These are phyloP conservation scores for Sporothrix protearum DNA, from an alignment of 2,329 filamentous ascomycete species.

Conservation along the genomic window DNA sequence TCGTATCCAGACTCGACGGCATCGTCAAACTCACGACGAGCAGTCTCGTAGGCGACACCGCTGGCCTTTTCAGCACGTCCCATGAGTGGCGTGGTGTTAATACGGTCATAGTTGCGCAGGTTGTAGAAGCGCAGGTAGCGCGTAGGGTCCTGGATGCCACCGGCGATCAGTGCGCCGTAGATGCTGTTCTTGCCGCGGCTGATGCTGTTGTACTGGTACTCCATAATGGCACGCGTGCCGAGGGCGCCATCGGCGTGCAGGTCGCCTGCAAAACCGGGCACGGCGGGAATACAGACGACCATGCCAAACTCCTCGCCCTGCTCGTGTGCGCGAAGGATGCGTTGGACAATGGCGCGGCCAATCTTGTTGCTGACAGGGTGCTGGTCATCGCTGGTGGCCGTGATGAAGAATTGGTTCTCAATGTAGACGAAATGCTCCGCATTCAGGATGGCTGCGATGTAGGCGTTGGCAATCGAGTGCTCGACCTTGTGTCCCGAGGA, in stretches of 20 bases:
- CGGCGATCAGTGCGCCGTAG: slow-evolving; percentile 63
- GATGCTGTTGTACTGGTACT: slow-evolving; percentile 80
- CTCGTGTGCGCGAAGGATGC: slow-evolving; percentile 67
- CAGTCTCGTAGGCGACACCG: slow-evolving; percentile 65
- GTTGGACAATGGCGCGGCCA: slow-evolving; percentile 72
- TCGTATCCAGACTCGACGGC: slow-evolving; percentile 48
- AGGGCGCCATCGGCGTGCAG: slow-evolving; percentile 68
- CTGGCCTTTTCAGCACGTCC: slow-evolving; percentile 56
- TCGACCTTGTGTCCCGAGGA: slow-evolving; percentile 51
- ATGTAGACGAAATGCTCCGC: slow-evolving; percentile 75
- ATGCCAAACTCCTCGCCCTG: slow-evolving; percentile 67
- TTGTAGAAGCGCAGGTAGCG: slow-evolving; percentile 83
- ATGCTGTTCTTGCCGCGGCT: slow-evolving; percentile 74
- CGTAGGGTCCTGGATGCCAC: slow-evolving; percentile 63
- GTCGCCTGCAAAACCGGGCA: slow-evolving; percentile 80
- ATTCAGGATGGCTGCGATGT: slow-evolving; percentile 66
- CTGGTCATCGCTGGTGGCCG: slow-evolving; percentile 67
- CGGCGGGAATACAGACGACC: slow-evolving; percentile 72
- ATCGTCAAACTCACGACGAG: slow-evolving; percentile 60
- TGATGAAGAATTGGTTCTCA: slow-evolving; percentile 88
- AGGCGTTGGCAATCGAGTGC: slow-evolving; percentile 85
- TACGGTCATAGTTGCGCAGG: slow-evolving; percentile 76
- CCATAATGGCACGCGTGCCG: slow-evolving; percentile 81
- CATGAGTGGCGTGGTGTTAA: slow-evolving; percentile 67
- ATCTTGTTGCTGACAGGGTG: slow-evolving; percentile 73